Conservation (phyloP, 441 rosid species). For the Oxalis stricta region DNA sequence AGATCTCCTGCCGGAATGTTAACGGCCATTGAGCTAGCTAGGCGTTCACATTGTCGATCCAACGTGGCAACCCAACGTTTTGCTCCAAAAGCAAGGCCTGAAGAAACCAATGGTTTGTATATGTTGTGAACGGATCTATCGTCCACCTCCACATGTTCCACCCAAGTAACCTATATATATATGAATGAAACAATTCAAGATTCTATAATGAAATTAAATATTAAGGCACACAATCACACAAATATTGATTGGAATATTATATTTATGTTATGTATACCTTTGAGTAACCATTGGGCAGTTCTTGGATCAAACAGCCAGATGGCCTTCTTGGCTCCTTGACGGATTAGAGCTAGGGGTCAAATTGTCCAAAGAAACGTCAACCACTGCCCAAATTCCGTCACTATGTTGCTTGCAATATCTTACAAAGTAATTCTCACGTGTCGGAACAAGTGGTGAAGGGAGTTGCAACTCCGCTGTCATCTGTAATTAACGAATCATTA, state of each 20-base stretch:
- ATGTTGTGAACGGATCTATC: conserved; percentile 60
- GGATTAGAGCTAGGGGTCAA: conserved; percentile 34
- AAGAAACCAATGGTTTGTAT: conserved; percentile 49
- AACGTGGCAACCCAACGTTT: conserved; percentile 87
- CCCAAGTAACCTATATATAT: conserved; percentile 74
- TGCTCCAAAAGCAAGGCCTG: conserved; percentile 87
- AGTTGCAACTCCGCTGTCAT: conserved; percentile 95
- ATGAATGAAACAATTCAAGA: conserved; percentile 4
- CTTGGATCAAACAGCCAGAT: conserved; percentile 85
- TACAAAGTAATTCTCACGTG: conserved; percentile 73
- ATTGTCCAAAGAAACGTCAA: conserved; percentile 81
- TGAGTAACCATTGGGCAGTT: conserved; percentile 82
- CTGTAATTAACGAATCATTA: conserved; percentile 15
- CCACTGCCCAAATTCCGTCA: conserved; percentile 92
- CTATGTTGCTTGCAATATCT: conserved; percentile 80
- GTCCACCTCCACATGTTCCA: conserved; percentile 87
- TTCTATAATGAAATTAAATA: not conserved
- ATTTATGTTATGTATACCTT: too few species aligned
- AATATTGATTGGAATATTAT: too few species aligned
- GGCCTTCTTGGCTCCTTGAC: conserved; percentile 72
- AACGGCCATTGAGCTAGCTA: conserved; percentile 83
- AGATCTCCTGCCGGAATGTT: conserved; percentile 76
- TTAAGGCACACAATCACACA: too few species aligned
- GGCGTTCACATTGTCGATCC: conserved; percentile 85
- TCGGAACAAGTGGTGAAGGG: conserved; percentile 77